A percentile compares a stretch with the other conserved stretches of the same genome.
phyloP scores from a whole-genome alignment of 768 basidiomycete species.

The Fistulinella prunicolor region DNA sequence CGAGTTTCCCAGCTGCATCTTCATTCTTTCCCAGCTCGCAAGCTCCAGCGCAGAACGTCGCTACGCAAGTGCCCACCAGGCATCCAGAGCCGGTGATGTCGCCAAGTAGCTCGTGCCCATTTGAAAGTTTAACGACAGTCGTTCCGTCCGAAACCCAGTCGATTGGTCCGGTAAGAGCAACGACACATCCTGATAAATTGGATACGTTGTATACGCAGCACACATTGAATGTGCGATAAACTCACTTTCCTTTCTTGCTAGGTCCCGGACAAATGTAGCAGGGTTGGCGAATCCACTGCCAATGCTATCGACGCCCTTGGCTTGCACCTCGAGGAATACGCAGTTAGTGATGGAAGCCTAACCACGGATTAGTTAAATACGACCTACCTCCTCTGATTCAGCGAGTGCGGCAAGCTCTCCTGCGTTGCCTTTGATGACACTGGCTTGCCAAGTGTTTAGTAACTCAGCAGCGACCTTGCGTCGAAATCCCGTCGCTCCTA shows the following conservation, averaged over 20 bases:
- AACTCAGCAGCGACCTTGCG: slow-evolving; percentile 57
- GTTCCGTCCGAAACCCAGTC: slow-evolving; percentile 87
- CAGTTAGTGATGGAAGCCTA: background rate
- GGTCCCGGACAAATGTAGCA: slow-evolving; percentile 56
- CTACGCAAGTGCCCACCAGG: slow-evolving; percentile 72
- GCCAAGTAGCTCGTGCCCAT: slow-evolving; percentile 72
- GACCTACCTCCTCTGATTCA: slow-evolving; percentile 65
- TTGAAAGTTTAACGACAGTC: slow-evolving; percentile 62
- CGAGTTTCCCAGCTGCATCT: slow-evolving; percentile 43
- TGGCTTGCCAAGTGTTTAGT: slow-evolving; percentile 75
- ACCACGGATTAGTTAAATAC: background rate
- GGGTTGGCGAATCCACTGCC: slow-evolving; percentile 79
- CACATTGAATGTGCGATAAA: background rate
- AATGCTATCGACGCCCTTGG: slow-evolving; percentile 84
- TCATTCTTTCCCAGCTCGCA: slow-evolving; percentile 33
- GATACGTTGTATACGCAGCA: background rate
- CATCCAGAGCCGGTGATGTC: slow-evolving; percentile 91
- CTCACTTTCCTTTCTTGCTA: slow-evolving; percentile 77
- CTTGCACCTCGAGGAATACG: slow-evolving; percentile 47
- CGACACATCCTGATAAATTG: slow-evolving; percentile 58
- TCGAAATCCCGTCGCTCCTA: slow-evolving; percentile 78
- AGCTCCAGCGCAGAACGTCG: slow-evolving; percentile 77
- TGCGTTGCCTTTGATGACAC: slow-evolving; percentile 93
- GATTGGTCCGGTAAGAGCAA: slow-evolving; percentile 73
- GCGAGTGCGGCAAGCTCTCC: slow-evolving; percentile 81